A percentile compares a stretch with the other conserved stretches of the same genome.
These are phyloP conservation scores for Ustilago trichophora DNA, from an alignment of 1,284 basidiomycete species.

Conservation along the genomic window DNA sequence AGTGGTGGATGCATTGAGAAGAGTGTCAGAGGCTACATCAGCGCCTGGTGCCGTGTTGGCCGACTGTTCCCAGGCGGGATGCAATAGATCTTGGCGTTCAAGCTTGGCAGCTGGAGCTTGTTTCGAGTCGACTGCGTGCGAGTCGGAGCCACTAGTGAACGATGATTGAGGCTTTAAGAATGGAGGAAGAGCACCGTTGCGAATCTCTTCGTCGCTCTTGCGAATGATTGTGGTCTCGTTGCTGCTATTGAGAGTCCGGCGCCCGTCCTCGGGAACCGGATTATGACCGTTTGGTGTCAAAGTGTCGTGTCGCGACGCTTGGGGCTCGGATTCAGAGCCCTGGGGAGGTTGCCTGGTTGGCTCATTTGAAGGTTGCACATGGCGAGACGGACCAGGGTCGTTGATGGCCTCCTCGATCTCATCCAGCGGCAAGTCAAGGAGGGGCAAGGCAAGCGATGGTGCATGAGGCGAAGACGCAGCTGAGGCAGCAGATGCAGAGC, in stretches of 20 bases:
- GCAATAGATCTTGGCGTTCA: slow-evolving; percentile 10
- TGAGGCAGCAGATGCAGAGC: slow-evolving; percentile 6
- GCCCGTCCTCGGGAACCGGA: not conserved
- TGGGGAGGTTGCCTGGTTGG: not conserved
- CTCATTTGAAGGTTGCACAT: not conserved
- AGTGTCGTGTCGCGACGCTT: not conserved
- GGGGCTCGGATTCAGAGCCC: not conserved
- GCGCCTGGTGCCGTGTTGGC: not conserved
- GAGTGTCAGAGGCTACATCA: not conserved
- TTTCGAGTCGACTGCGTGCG: not conserved
- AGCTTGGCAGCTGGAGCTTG: not conserved
- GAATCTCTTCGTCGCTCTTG: not conserved
- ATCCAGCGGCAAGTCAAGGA: slow-evolving; percentile 34
- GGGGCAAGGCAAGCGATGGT: slow-evolving; percentile 4
- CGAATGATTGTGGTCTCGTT: slow-evolving; percentile 33
- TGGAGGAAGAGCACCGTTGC: not conserved
- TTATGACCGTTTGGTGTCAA: not conserved
- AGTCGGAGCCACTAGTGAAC: slow-evolving; percentile 12
- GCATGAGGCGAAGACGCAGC: not conserved
- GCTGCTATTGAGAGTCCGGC: slow-evolving; percentile 18
- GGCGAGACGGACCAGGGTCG: not conserved
- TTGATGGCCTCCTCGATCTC: slow-evolving; percentile 28
- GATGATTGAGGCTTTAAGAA: slow-evolving; percentile 5
- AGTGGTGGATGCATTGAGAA: slow-evolving; percentile 1
- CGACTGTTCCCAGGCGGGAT: slow-evolving; percentile 28